Evolutionary conservation across 116 monocot genomes (phyloP).

Genomic region (Cymodocea nodosa): DNA sequence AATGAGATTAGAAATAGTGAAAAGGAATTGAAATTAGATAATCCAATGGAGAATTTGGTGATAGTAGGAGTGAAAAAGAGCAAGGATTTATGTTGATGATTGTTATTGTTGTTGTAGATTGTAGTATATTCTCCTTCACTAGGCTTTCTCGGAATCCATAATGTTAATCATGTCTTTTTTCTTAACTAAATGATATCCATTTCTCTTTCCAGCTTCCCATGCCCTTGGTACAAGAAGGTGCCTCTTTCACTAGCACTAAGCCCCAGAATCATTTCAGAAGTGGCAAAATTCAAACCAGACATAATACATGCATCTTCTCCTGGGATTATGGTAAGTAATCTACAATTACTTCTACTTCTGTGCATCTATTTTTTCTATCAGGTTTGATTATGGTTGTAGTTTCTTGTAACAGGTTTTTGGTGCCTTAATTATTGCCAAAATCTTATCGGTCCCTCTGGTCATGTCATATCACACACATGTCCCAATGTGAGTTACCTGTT

Average conservation of each 20-base stretch:
- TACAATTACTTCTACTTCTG: not conserved
- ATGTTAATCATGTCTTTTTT: not conserved
- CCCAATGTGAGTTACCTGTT: constrained; percentile 57
- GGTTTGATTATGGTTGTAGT: not conserved
- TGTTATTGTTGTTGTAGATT: too few species aligned
- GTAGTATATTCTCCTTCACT: not conserved
- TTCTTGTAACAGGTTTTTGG: constrained; percentile 73
- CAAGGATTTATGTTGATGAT: too few species aligned
- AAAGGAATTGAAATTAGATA: not conserved
- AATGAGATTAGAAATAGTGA: too few species aligned
- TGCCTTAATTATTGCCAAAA: constrained; percentile 79
- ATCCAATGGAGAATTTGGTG: not conserved
- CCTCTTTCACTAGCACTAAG: constrained; percentile 91
- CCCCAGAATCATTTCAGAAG: constrained; percentile 88
- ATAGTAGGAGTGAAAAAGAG: too few species aligned
- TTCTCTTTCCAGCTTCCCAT: constrained; percentile 64
- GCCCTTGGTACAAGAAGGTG: constrained; percentile 81
- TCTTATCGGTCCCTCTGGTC: constrained; percentile 79
- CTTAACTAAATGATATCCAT: not conserved
- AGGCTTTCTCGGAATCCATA: not conserved
- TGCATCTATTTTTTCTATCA: constrained; percentile 1
- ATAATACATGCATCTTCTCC: constrained; percentile 96
- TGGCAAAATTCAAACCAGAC: constrained; percentile 86
- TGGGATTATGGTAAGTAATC: constrained; percentile 70
- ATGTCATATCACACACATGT: constrained; percentile 99